Conservation (phyloP, 106 monocot species). For the Platanthera guangdongensis region DNA sequence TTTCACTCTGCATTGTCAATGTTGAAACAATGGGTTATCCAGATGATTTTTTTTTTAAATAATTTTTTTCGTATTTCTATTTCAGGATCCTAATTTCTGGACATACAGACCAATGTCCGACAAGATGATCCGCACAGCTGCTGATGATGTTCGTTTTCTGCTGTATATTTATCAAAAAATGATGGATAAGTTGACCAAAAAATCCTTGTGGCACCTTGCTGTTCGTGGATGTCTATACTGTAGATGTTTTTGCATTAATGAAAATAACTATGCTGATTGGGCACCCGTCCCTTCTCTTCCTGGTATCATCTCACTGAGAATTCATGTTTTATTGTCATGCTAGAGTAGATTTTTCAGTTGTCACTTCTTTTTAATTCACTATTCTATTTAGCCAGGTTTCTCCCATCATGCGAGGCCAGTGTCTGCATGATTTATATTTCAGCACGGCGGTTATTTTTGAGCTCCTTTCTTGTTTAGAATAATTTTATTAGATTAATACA, state of each 20-base stretch:
- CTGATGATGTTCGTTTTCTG: conserved; percentile 91
- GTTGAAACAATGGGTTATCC: neutral
- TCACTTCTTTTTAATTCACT: neutral
- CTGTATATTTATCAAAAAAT: conserved; percentile 72
- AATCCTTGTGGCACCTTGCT: conserved; percentile 67
- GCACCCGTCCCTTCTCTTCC: conserved; percentile 57
- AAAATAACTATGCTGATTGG: conserved; percentile 71
- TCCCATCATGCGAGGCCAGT: neutral
- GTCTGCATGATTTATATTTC: neutral
- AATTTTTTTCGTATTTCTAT: neutral
- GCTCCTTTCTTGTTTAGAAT: neutral
- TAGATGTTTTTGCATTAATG: conserved; percentile 77
- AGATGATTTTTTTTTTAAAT: neutral
- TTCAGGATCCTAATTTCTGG: conserved; percentile 87
- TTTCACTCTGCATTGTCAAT: neutral
- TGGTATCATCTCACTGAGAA: conserved; percentile 26
- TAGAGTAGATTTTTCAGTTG: neutral
- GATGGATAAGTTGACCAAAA: conserved; percentile 65
- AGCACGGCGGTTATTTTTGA: neutral
- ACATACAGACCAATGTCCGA: conserved; percentile 77
- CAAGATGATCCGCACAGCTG: conserved; percentile 76
- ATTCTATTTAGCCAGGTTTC: neutral
- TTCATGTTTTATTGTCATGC: neutral
- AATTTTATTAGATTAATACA: neutral
- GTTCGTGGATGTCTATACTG: conserved; percentile 73